Conservation (phyloP, 2,329 filamentous ascomycete genomes). For the Alternaria sp. region DNA sequence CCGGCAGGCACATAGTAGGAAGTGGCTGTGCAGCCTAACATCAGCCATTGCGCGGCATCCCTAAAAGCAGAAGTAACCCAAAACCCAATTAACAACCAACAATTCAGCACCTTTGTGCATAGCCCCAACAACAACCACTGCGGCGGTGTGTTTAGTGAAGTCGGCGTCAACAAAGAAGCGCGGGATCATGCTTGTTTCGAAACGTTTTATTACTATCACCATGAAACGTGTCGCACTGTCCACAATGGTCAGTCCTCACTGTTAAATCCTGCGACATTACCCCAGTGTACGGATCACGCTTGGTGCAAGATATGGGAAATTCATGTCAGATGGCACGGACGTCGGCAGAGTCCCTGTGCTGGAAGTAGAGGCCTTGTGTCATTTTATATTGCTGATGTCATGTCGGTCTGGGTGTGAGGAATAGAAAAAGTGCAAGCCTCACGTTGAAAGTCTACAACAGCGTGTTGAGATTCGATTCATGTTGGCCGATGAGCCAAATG, state of each 20-base stretch:
- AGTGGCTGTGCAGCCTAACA: background rate
- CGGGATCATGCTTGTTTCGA: constrained; percentile 1
- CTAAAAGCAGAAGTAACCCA: background rate
- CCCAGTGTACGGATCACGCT: background rate
- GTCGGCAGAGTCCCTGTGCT: background rate
- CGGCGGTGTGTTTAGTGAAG: background rate
- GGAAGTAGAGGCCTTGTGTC: background rate
- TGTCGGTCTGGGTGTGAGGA: background rate
- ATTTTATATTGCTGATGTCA: background rate
- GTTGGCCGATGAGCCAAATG: background rate
- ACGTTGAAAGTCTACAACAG: background rate
- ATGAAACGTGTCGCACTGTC: constrained; percentile 11
- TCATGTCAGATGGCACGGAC: background rate
- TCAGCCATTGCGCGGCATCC: background rate
- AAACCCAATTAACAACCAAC: background rate
- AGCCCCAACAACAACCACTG: background rate
- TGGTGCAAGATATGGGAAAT: background rate
- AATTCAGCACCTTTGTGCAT: background rate
- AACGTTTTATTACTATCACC: background rate
- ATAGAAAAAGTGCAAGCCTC: background rate
- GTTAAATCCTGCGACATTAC: background rate
- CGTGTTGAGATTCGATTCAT: background rate
- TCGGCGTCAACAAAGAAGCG: background rate
- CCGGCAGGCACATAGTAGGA: background rate
- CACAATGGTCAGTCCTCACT: background rate